Base-by-base conservation (phyloP, 2,329 filamentous ascomycete genomes). In the Nakataea oryzae region DNA sequence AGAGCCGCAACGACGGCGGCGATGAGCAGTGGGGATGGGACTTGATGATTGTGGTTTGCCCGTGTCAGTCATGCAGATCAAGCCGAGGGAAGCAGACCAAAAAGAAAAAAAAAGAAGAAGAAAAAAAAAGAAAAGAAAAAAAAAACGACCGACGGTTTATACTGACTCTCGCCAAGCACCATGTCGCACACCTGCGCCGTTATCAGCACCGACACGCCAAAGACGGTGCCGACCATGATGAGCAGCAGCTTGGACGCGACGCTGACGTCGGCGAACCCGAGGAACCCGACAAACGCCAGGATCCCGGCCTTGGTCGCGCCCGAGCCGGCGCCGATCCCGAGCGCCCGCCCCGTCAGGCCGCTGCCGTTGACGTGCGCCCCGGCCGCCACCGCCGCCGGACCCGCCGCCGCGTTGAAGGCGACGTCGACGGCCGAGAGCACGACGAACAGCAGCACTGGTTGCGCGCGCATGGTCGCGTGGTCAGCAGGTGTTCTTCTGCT, bases 391-490 rank as follows among this genome's bases (percentile, higher is more conserved):
- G 60, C 60, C 21, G 60, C 60, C 6, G 60, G 60, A 13, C 60
- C 60, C 54, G 60, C 60, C 8, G 60, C 60, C 28, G 54, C 60
- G 54, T 61, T 61, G 60, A 61, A 57, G 60, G 60, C 60, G 30
- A 61, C 28, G 54, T 61, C 60, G 54, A 57, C 11, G 1, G 32
- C 60, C 4, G 60, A 61, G 50, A 61, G 54, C 54, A 50, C 24
- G 11, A 41, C n/a, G 32, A 61, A 61, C 3, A 61, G 29, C 11
- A 61, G 28, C 28, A 57, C 60, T 61, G 41, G 41, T 17, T 4
- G 41, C n/a, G n/a, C n/a, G n/a, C n/a, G 21, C 2, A 21, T 41
- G 34, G 34, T 11, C 11, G 24, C 21, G 21, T 47, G 5, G 54
- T 55, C 9, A 41, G 54, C 11, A n/a, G 41, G 54, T 1, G 21